Base-by-base conservation (phyloP, 83 land plant species). In the Picea engelmannii region DNA sequence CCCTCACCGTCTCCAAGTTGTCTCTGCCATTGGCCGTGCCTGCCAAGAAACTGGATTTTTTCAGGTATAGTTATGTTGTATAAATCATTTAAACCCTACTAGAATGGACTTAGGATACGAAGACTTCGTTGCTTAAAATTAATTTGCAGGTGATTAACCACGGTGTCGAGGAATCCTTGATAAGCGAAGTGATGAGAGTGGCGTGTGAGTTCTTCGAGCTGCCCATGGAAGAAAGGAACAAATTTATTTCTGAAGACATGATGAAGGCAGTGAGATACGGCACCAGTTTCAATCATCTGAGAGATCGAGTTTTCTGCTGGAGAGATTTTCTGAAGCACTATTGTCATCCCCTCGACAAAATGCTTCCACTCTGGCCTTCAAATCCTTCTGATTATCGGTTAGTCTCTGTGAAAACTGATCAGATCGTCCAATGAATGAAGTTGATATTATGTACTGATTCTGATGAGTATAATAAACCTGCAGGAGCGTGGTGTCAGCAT, bases 251-350 rank as follows among this genome's bases (percentile, higher is more conserved):
- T 4, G 16, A 73, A 3, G 90, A 92, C 66, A 82, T 92, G 76
- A 15, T 11, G 4, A 55, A 87, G 4, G 78, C 90, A 15, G 91
- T 92, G 16, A 82, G 94, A 24, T 92, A 80, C 62, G 94, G 94
- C 59, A 90, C 94, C 17, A 92, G 94, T 83, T 84, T 86, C 58
- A 92, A 90, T 70, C 94, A 85, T 69, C 79, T 58, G 47, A 88
- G 76, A 4, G 94, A 92, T 63, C 35, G 81, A 4, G 89, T 90
- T 10, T 92, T 88, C 59, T 90, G 89, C 60, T 92, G 94, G 94
- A 87, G 94, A 62, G 92, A 92, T 44, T 44, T 92, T 68, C 81
- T 92, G 69, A 92, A 92, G 83, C 84, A 88, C 15, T 79, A n/a
- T 23, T 88, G 88, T 66, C 67, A 85, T 6, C 91, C 89, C 23